Percentiles rank a stretch among this genome's conserved stretches.
Evolutionary conservation across 345 rosid genomes (phyloP).

Genomic region (Barbarea vulgaris): DNA sequence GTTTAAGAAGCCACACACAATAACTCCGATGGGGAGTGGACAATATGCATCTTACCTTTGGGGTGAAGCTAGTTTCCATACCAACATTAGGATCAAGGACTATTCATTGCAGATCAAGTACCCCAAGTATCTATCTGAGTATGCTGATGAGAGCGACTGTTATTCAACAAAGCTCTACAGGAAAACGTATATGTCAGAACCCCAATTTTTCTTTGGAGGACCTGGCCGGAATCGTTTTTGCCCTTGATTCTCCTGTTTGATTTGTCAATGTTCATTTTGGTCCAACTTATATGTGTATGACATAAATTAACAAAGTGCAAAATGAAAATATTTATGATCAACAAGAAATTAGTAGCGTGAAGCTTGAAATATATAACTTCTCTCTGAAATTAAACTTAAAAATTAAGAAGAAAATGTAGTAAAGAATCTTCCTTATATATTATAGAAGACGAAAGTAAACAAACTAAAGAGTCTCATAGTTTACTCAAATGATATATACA

Average conservation of each 20-base stretch:
- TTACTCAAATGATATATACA: too few species aligned
- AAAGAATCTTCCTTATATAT: neutral
- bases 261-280: neutral
- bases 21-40: slow-evolving; percentile 63
- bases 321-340: neutral
- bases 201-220: slow-evolving; percentile 54
- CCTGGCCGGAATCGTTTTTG: slow-evolving; percentile 45
- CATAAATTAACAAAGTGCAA: neutral
- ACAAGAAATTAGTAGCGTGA: neutral
- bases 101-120: slow-evolving; percentile 43
- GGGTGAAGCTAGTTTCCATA: slow-evolving; percentile 41
- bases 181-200: slow-evolving; percentile 31
- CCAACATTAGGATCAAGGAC: slow-evolving; percentile 47
- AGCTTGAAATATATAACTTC: neutral
- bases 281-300: neutral
- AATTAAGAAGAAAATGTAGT: neutral
- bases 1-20: slow-evolving; percentile 52
- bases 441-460: neutral
- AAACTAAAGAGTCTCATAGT: too few species aligned
- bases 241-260: slow-evolving; percentile 25
- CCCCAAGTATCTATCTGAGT: slow-evolving; percentile 40
- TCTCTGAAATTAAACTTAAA: neutral
- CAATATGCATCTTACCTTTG: neutral
- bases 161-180: slow-evolving; percentile 36
- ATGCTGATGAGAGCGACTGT: slow-evolving; percentile 38